Evolutionary conservation across 2,329 filamentous ascomycete genomes (phyloP), one percentile per base, ranked within the genome.

Genomic region (Nectriaceae sp.): DNA sequence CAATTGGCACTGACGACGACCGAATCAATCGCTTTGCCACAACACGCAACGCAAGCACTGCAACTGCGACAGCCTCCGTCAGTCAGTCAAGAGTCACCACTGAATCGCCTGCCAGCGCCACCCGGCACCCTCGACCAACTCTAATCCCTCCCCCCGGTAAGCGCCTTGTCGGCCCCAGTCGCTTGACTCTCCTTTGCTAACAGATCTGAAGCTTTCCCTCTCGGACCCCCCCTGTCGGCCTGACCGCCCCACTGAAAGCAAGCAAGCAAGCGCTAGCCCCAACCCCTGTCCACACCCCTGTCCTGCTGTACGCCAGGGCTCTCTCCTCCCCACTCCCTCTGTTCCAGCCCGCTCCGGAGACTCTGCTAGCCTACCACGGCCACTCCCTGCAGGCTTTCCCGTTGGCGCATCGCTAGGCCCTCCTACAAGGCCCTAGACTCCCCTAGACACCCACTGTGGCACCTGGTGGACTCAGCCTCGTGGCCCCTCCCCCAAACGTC

Each of bases 391-490:
- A 46, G 35, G 37, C 44, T 31, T 46, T 46, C 43, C 43, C 43
- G 43, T 35, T 40, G 43, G 43, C 43, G 55, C 57, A 59, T 51
- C 42, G 46, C 16, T 40, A 41, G 36, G 31, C 42, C 35, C 16
- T 16, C 8, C 5, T 11, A 6, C 33, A 36, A n/a, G 33, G n/a
- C 24, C 11, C 40, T 18, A 15, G 15, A 6, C 26, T 26, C 46
- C 15, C 21, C 44, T n/a, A n/a, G n/a, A n/a, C n/a, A n/a, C n/a
- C 50, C 43, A 35, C 47, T 50, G 42, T 40, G 42, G 42, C 50
- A 46, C 44, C 49, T 45, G 29, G 45, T 35, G 48, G 54, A 60
- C 65, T 72, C 71, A 73, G 71, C 72, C 72, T 73, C 72, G 69
- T 70, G 68, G 47, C 55, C 59, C 53, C 54, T 40, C 60, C 64